Base-by-base conservation (phyloP, 192 early-diverging fungal species). In the Lobosporangium transversale region DNA sequence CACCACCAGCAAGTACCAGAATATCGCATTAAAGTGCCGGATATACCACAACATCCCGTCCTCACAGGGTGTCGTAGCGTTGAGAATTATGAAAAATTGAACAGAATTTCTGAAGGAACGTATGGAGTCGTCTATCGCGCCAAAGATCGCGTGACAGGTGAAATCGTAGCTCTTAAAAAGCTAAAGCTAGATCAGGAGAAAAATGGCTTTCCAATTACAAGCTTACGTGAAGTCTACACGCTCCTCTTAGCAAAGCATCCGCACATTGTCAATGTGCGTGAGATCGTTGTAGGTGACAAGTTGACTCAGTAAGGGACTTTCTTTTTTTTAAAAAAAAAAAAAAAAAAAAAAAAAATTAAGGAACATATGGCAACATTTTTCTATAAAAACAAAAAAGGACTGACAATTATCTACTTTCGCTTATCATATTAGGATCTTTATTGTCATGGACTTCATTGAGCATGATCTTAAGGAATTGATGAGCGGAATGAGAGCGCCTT, bases 111-210 rank as follows among this genome's bases (percentile, higher is more conserved):
- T 57, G 97, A 99, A 65, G 97, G 97, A 21, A 88, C 95, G 0
- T 99, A 98, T 78, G 97, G 97, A 5, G 87, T 99, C 15, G 97
- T 99, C 7, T 99, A 95, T 81, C 87, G 97, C 0, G 97, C 96
- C 0, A 84, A 91, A 17, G 92, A 98, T 75, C 70, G 88, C 40
- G 47, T 80, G 4, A 96, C 95, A 4, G 91, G 93, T 18, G 94
- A 95, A 70, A 79, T 84, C 40, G 81, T 81, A 58, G 80, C 87
- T 33, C 81, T 86, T 18, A 85, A 87, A 32, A 90, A 88, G 59
- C 56, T 86, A 24, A 86, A 84, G 57, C 44, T 88, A 15, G 83
- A 88, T 26, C 82, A 86, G 50, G 86, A 88, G 52, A 81, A 85
- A 45, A 85, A 86, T 54, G 94, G 93, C 3, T 93, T 94, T 43